Conservation (phyloP, 345 rosid species). For the Nephelium lappaceum region DNA sequence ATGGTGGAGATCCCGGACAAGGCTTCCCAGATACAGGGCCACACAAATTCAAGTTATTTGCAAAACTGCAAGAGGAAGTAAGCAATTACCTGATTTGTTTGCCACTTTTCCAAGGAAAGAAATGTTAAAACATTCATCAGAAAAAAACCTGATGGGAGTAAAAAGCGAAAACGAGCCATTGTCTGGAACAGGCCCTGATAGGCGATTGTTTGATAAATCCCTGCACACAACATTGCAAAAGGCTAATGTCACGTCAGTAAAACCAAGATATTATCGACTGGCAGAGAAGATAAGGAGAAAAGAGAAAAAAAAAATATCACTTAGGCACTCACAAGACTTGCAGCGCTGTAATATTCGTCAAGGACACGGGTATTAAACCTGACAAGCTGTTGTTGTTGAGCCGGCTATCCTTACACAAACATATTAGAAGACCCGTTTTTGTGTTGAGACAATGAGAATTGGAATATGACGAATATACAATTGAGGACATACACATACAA, state of each 20-base stretch:
- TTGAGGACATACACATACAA: neutral
- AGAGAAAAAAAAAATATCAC: slow-evolving; percentile 1
- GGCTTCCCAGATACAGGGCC: slow-evolving; percentile 91
- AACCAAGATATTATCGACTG: slow-evolving; percentile 6
- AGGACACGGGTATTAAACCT: slow-evolving; percentile 41
- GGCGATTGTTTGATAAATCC: slow-evolving; percentile 44
- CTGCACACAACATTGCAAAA: slow-evolving; percentile 21
- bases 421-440: slow-evolving; percentile 6
- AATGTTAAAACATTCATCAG: neutral
- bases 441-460: slow-evolving; percentile 1
- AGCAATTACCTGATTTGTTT: slow-evolving; percentile 12
- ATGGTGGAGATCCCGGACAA: slow-evolving; percentile 99
- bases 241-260: neutral
- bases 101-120: neutral
- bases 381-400: slow-evolving; percentile 47
- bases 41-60: slow-evolving; percentile 86
- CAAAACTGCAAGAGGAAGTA: slow-evolving; percentile 66
- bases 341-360: slow-evolving; percentile 35
- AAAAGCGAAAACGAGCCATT: slow-evolving; percentile 25
- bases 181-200: slow-evolving; percentile 43
- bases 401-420: slow-evolving; percentile 40
- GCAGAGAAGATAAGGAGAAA: slow-evolving; percentile 3
- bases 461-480: neutral
- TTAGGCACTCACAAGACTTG: slow-evolving; percentile 41
- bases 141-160: slow-evolving; percentile 40